Evolutionary conservation across 2,329 filamentous ascomycete genomes (phyloP).

Genomic region (Colletotrichum tofieldiae): DNA sequence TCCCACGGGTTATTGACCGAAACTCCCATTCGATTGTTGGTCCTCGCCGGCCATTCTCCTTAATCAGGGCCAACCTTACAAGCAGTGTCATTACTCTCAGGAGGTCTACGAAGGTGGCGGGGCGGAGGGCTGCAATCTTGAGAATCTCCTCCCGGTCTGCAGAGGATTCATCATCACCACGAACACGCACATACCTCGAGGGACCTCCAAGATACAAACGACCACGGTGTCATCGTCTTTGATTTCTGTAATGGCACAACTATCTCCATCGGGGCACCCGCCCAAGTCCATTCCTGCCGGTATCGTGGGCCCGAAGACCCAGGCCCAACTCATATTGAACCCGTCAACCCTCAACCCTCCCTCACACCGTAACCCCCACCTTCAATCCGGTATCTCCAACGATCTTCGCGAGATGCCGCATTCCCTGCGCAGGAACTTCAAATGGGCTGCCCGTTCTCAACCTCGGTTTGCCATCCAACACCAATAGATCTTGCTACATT

Average conservation of each 20-base stretch:
- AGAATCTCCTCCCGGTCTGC: no score
- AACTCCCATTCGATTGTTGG: no score
- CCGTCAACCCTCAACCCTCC: not conserved
- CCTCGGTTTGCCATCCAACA: not conserved
- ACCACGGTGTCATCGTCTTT: not conserved
- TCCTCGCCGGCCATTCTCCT: no score
- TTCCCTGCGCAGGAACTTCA: slow-evolving; percentile 27
- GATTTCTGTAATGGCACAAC: not conserved
- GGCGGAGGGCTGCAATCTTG: no score
- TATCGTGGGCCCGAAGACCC: not conserved
- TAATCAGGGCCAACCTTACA: no score
- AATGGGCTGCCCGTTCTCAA: not conserved
- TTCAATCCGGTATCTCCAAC: slow-evolving; percentile 8
- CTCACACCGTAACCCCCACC: not conserved
- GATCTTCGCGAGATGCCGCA: slow-evolving; percentile 5
- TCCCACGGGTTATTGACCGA: no score
- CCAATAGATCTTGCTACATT: not conserved
- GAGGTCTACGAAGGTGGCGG: no score
- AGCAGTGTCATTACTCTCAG: no score
- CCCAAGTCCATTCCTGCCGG: slow-evolving; percentile 16
- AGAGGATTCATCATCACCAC: not conserved
- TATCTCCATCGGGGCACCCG: not conserved
- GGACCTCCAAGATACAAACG: not conserved
- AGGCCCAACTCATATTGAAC: not conserved
- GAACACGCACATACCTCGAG: not conserved